A percentile compares a stretch with the other conserved stretches of the same genome.
phyloP scores from a whole-genome alignment of 2,329 filamentous ascomycete species.

The Diaporthe australafricana region DNA sequence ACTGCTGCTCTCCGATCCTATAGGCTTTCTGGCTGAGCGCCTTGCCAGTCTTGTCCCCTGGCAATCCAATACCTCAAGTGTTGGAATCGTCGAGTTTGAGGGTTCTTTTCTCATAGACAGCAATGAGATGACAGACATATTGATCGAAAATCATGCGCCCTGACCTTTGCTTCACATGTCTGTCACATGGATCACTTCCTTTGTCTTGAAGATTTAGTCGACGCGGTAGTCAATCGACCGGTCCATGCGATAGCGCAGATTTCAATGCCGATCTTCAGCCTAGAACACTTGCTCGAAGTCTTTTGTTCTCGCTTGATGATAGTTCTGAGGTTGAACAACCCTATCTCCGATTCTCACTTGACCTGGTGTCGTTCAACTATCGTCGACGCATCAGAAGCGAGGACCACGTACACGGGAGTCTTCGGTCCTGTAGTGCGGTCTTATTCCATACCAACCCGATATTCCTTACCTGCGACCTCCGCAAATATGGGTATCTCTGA shows the following conservation, averaged over 20 bases:
- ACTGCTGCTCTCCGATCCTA: no score
- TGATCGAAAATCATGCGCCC: no score
- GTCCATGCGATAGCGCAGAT: conserved; percentile 7
- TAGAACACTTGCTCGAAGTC: not conserved
- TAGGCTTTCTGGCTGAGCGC: no score
- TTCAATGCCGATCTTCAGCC: not conserved
- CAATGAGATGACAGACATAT: not conserved
- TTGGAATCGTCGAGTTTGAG: no score
- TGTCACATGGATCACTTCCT: not conserved
- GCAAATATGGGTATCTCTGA: no score
- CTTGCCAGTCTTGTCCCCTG: no score
- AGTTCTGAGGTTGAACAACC: not conserved
- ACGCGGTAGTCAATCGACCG: not conserved
- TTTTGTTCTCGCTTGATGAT: not conserved
- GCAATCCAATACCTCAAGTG: no score
- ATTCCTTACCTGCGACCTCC: no score
- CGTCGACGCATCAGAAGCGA: not conserved
- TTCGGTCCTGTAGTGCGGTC: not conserved
- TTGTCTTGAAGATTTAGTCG: not conserved
- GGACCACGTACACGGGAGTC: not conserved
- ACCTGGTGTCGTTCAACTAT: rapidly evolving
- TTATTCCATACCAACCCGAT: not conserved
- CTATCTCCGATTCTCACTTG: not conserved
- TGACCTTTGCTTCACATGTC: not conserved
- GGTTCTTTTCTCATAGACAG: not conserved